A percentile compares a stretch with the other conserved stretches of the same genome.
Conservation (phyloP, 495 filamentous ascomycete genomes). For the Aspergillus asperescens region DNA sequence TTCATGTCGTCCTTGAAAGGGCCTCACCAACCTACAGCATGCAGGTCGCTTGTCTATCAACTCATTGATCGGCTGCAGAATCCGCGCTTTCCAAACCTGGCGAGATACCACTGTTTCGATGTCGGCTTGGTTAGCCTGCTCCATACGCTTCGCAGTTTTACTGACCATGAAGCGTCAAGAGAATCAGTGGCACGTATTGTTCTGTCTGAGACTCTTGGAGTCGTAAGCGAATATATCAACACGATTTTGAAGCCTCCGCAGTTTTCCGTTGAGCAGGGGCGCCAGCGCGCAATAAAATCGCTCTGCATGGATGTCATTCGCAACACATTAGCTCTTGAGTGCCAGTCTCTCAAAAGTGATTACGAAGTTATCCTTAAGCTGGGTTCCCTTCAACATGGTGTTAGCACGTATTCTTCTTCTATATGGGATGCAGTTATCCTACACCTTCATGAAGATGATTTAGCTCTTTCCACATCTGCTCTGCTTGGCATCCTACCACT, state of each 20-base stretch:
- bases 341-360: conserved; percentile 65
- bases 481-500: conserved; percentile 65
- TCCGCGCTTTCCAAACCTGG: conserved; percentile 37
- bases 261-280: conserved; percentile 34
- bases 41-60: conserved; percentile 62
- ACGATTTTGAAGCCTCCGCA: conserved; percentile 40
- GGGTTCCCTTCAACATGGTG: conserved; percentile 58
- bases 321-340: conserved; percentile 68
- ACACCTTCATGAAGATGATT: conserved; percentile 57
- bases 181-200: conserved; percentile 49
- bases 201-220: conserved; percentile 48
- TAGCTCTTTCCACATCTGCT: conserved; percentile 62
- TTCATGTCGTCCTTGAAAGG: conserved; percentile 72
- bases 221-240: conserved; percentile 45
- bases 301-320: conserved; percentile 60
- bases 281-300: conserved; percentile 31
- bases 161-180: conserved; percentile 43
- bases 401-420: conserved; percentile 56
- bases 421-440: conserved; percentile 75
- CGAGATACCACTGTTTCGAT: conserved; percentile 47
- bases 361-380: conserved; percentile 58
- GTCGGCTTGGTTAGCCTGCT: conserved; percentile 46
- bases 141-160: conserved; percentile 49
- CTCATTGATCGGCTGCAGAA: conserved; percentile 63
- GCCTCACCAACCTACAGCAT: conserved; percentile 64